Base-by-base conservation (phyloP, 2,329 filamentous ascomycete genomes). In the Fusarium staphyleae region DNA sequence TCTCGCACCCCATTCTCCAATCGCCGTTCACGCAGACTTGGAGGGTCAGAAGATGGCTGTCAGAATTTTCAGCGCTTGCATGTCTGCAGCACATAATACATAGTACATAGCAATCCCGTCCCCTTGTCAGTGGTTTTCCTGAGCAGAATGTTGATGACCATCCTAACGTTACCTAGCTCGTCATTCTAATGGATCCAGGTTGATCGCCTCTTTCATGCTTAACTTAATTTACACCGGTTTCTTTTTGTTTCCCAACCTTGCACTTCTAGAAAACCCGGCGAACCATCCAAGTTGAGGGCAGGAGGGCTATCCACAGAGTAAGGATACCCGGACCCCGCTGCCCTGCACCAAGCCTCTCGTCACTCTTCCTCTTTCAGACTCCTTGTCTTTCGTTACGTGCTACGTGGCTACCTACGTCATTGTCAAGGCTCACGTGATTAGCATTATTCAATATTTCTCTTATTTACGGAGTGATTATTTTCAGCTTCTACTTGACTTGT, bases 171-270 rank as follows among this genome's bases (percentile, higher is more conserved):
- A 22, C 19, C 19, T 33, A 29, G 48, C 24, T 34, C 53, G 37
- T 51, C 45, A 47, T 55, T 55, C 47, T 32, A 15, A 24, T 52
- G 24, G 18, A 33, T 40, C 26, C 15, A 7, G 16, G 55, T 55
- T 46, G 53, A 61, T 62, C 57, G 45, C 37, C 58, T 32, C n/a
- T 55, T 54, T 61, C 54, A 61, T 62, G 58, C 58, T 62, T 62
- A 62, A 50, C 19, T 22, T 22, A 22, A 22, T 22, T 61, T 61
- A 55, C 58, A 59, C 49, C 54, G 58, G n/a, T n/a, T 54, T 62
- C 48, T 41, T 55, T 61, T 52, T 35, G 49, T 29, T 34, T 48
- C 37, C 44, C 14, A 55, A 59, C 58, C 58, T 46, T 36, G 58
- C 49, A 45, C 18, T 61, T 61, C 58, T 62, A 61, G 58, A 61